Evolutionary conservation across 2,329 filamentous ascomycete genomes (phyloP), one percentile per base, ranked within the genome.

Genomic region (Cytospora piceicola): DNA sequence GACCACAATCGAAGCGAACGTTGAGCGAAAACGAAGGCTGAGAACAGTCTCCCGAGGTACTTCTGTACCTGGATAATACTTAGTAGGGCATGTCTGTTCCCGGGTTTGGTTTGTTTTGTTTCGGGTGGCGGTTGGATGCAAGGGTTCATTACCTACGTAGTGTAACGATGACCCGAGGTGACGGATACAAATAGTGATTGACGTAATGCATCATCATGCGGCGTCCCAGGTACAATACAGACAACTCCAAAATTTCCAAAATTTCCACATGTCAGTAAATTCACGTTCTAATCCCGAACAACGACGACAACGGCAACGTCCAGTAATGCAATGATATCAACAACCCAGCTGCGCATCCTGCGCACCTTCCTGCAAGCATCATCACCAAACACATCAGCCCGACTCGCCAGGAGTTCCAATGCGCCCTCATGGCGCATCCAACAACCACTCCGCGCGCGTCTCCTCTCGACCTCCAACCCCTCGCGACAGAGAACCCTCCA

Each of bases 241-340:
- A 32, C 52, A 32, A 61, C 51, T 58, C 58, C 36, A 32, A 61
- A 58, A 65, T 58, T 58, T 58, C 65, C 62, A 34, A 32, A 57
- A 20, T 34, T 42, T 46, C 51, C 15, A 60, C 42, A 34, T 22
- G 34, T 56, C 24, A 29, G 30, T 30, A 64, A 11, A 56, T 57
- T 36, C 27, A 39, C 15, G 11, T 55, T 9, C 8, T 36, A 29
- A n/a, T 39, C 6, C 24, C 20, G 9, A 49, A 24, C 20, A 9
- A 29, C 20, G 5, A 17, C 3, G 5, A 27, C 34, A 32, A 22
- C 49, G 30, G 17, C 24, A 32, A 22, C 2, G 22, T 4, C 22
- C 59, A 49, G 52, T 51, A 42, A 71, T 71, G 70, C 65, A 56
- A 72, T 72, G 71, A 71, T 56, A 42, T 51, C 65, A 30, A 63